phyloP scores from a whole-genome alignment of 352 stramenopile species.

The Globisporangium ultimum region DNA sequence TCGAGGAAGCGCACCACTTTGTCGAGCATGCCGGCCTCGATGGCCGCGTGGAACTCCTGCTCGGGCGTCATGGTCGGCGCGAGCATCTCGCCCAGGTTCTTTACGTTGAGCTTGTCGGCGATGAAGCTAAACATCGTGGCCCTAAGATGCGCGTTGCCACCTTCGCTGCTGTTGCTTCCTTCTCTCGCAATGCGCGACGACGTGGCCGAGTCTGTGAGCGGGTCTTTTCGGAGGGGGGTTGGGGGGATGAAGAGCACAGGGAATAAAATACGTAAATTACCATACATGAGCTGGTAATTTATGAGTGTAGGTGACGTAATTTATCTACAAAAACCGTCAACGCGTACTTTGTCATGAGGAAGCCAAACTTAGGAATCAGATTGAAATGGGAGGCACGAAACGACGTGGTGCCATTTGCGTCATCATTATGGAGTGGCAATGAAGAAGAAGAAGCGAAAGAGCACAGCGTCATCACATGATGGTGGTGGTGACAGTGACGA shows the following conservation, averaged over 20 bases:
- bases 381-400: background rate
- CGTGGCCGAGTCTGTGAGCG: slow-evolving; percentile 7
- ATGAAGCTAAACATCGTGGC: slow-evolving; percentile 84
- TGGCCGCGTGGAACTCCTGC: slow-evolving; percentile 78
- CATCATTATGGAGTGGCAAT: background rate
- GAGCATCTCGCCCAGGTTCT: slow-evolving; percentile 85
- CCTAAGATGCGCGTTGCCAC: background rate
- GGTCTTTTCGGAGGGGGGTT: background rate
- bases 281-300: background rate
- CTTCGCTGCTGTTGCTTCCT: background rate
- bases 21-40: slow-evolving; percentile 67
- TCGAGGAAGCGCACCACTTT: slow-evolving; percentile 76
- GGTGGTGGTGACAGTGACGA: background rate
- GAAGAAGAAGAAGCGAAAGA: slow-evolving; percentile 15
- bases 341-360: too few relatives aligned
- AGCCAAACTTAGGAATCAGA: background rate
- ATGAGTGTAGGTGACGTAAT: background rate
- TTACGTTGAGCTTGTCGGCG: slow-evolving; percentile 88
- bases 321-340: background rate
- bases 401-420: background rate
- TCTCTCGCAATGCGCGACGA: slow-evolving; percentile 5
- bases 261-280: background rate
- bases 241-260: background rate
- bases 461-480: background rate
- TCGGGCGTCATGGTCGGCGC: slow-evolving; percentile 84